Base-by-base conservation (phyloP, 2,329 filamentous ascomycete genomes). In the Neoscytalidium dimidiatum region DNA sequence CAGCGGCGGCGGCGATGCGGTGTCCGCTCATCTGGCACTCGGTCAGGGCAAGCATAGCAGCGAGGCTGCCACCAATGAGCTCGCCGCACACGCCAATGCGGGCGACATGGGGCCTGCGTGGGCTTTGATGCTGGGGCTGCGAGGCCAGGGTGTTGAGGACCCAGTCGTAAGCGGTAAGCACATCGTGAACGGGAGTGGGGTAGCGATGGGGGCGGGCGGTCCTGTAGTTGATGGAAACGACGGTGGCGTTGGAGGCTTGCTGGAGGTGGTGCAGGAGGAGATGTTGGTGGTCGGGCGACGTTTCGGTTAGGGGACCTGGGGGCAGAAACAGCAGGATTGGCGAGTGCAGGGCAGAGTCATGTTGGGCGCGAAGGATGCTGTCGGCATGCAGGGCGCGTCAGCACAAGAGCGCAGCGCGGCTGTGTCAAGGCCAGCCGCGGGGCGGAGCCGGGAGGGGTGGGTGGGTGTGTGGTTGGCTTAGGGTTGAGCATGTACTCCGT, bases 21-120 rank as follows among this genome's bases (percentile, higher is more conserved):
- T 74, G 69, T 31, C 72, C 69, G n/a, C 77, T 76, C 9, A 73
- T 64, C 19, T 75, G 75, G 66, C 81, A 83, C 70, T 85, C 83
- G 9, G 82, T 84, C 71, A 85, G 67, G 1, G 81, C 81, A 4
- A 85, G 75, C 74, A 80, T 80, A 2, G 79, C 77, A 8, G 82
- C 82, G 6, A 84, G 75, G 17, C 78, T 75, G 51, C 79, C 83
- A 8, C 83, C 83, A 7, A 83, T 57, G 5, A 83, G 75, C 68
- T 84, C 79, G 26, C 83, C 83, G 67, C 78, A 64, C 3, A 60
- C 52, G 63, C 63, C 53, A 44, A 64, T 56, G 19, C 48, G 63
- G 23, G 63, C 52, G 21, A 69, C 69, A 2, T 64, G 68, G 65
- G 49, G 43, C 14, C 33, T 28, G 31, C 13, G 28, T 9, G 41